Evolutionary conservation across 371 early-diverging fungal genomes (phyloP).

Genomic region (Basidiobolus heterosporus): DNA sequence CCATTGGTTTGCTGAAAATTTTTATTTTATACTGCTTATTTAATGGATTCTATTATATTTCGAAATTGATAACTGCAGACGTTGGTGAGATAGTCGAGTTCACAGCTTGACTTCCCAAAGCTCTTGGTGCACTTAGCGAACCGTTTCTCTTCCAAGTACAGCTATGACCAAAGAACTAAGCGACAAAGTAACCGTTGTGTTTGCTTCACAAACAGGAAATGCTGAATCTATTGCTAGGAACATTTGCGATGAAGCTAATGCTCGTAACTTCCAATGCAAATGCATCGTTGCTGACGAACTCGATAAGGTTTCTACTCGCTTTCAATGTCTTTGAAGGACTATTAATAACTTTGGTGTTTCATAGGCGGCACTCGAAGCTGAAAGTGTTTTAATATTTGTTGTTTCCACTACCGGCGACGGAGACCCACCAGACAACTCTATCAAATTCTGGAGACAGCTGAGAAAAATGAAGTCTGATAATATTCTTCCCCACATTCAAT

Average conservation of each 20-base stretch:
- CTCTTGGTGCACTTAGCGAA: not conserved
- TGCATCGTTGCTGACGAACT: conserved; percentile 54
- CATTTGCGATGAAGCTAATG: conserved; percentile 51
- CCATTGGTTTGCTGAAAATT: too few relatives aligned
- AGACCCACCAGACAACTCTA: conserved; percentile 83
- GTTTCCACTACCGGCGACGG: conserved; percentile 90
- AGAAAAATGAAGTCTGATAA: conserved; percentile 36
- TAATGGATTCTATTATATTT: not conserved
- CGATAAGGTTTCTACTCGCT: conserved; percentile 31
- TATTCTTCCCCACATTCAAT: conserved; percentile 24
- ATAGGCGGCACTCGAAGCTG: conserved; percentile 20
- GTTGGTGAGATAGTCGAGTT: not conserved
- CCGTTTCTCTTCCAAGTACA: not conserved
- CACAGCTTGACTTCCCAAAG: not conserved
- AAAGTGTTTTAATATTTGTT: conserved; percentile 54
- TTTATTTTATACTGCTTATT: too few relatives aligned
- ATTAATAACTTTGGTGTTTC: not conserved
- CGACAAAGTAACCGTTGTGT: conserved; percentile 30
- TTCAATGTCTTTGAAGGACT: not conserved
- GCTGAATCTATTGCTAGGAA: conserved; percentile 81
- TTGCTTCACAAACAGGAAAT: conserved; percentile 86
- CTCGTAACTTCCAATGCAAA: conserved; percentile 43
- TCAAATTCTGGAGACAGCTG: conserved; percentile 70
- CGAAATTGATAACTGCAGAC: not conserved
- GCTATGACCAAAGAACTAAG: conserved; percentile 2